phyloP scores from a whole-genome alignment of 2,329 filamentous ascomycete genomes.

The Epichloe aotearoae region DNA sequence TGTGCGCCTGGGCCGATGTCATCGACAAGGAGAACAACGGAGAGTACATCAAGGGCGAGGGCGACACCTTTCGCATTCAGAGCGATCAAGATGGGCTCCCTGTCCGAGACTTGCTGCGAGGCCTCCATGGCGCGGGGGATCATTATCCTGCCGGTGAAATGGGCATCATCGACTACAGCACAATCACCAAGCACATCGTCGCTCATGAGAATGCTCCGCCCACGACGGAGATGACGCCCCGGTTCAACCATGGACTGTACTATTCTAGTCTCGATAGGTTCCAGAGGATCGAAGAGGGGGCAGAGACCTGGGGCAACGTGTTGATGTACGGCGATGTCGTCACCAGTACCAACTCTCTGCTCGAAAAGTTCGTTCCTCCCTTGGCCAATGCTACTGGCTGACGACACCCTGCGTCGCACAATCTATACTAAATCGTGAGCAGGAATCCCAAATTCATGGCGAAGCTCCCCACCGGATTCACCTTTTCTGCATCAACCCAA shows the following conservation, averaged over 20 bases:
- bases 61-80: slow-evolving; percentile 71
- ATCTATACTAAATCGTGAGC: background rate
- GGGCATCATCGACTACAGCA: slow-evolving; percentile 61
- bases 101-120: slow-evolving; percentile 38
- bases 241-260: slow-evolving; percentile 73
- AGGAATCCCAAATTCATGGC: slow-evolving; percentile 69
- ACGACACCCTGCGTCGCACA: no score
- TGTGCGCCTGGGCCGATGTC: slow-evolving; percentile 53
- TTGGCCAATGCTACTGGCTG: no score
- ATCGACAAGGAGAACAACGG: slow-evolving; percentile 52
- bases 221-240: slow-evolving; percentile 59
- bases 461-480: slow-evolving; percentile 73
- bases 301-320: slow-evolving; percentile 58
- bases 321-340: slow-evolving; percentile 85
- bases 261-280: slow-evolving; percentile 60
- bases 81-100: slow-evolving; percentile 49
- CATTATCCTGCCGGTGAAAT: slow-evolving; percentile 24
- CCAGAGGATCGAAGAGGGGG: slow-evolving; percentile 39
- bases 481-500: slow-evolving; percentile 74
- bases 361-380: slow-evolving; percentile 56
- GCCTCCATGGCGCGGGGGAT: slow-evolving; percentile 26
- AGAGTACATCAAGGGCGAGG: slow-evolving; percentile 65
- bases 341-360: slow-evolving; percentile 83
- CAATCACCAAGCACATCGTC: slow-evolving; percentile 59
- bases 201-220: slow-evolving; percentile 59